Evolutionary conservation across 345 rosid species (phyloP), one percentile per base, ranked within the genome.

Genomic region (Ricinus communis): DNA sequence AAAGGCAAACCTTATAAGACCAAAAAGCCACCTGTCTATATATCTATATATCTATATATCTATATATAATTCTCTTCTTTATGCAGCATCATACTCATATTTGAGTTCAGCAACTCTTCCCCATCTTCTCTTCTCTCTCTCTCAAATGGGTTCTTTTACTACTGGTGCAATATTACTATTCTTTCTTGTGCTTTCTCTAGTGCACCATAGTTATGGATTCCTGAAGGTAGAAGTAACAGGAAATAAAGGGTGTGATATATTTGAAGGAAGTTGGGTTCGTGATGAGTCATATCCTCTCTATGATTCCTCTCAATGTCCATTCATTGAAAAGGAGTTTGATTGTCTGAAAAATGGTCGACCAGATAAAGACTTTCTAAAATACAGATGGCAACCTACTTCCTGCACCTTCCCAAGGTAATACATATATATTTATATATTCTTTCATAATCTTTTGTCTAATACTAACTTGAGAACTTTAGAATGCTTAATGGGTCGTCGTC

Each of bases 371-470:
- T 88, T 79, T 40, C 84, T 78, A 71, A 80, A 78, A 21, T 88
- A 82, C 36, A 77, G 85, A 69, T 86, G 92, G 90, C 78, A 83
- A 59, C 92, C 92, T 18, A 12, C 22, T 28, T 68, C 50, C 1
- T 84, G 88, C 73, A 61, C 63, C 63, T 68, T 88, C 16, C 82
- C 87, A n/a, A 77, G 86, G 92, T 84, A 70, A 55, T 41, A 7
- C 7, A 28, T 30, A 19, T 68, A n/a, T 25, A 18, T 16, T 15
- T 15, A 38, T 38, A 41, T 18, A 28, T 28, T n/a, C n/a, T 18
- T 11, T 47, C 36, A 12, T 27, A 9, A 30, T 31, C 11, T 14
- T 69, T 56, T 56, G 33, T 56, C 60, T 56, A 3, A 14, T 24
- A n/a, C n/a, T n/a, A 56, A 22, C 25, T 30, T 30, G 25, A 55